A percentile compares a stretch with the other conserved stretches of the same genome.
Evolutionary conservation across 2,329 filamentous ascomycete genomes (phyloP).

Genomic region (Xylariaceae sp.): DNA sequence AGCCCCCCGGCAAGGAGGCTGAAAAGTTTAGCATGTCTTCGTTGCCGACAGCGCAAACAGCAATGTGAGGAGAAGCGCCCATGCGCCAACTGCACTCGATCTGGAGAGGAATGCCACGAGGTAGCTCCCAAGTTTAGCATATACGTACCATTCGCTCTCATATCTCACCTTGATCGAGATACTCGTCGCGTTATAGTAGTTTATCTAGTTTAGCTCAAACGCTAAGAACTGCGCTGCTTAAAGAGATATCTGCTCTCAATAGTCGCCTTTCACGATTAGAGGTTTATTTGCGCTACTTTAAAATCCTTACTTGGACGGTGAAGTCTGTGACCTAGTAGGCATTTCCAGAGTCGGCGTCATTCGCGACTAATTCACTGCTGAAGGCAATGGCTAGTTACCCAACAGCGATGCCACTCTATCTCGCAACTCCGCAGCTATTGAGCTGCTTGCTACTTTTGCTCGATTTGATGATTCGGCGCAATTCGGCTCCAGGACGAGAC

Average conservation of each 20-base stretch:
- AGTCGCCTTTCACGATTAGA: too few species aligned
- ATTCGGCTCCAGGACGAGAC: background rate
- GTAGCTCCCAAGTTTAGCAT: background rate
- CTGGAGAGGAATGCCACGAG: conserved; percentile 21
- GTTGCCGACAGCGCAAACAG: conserved; percentile 17
- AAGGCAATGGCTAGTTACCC: too few species aligned
- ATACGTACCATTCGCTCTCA: conserved; percentile 1
- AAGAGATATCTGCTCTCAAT: too few species aligned
- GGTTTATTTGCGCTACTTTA: too few species aligned
- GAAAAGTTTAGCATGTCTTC: conserved; percentile 1
- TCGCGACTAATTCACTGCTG: background rate
- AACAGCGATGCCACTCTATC: too few species aligned
- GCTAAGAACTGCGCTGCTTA: too few species aligned
- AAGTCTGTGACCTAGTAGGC: too few species aligned
- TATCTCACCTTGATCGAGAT: conserved; percentile 1
- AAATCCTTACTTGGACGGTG: too few species aligned
- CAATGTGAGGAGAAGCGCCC: conserved; percentile 19
- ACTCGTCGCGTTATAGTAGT: background rate
- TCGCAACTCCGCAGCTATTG: conserved; percentile 8
- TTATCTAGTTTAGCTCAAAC: too few species aligned
- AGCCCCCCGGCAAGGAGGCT: too few species aligned
- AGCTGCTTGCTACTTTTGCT: conserved; percentile 9
- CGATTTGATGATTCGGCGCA: background rate
- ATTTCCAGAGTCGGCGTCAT: background rate
- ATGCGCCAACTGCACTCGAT: conserved; percentile 22